Base-by-base conservation (phyloP, 2,329 filamentous ascomycete genomes). In the Colletotrichum siamense region DNA sequence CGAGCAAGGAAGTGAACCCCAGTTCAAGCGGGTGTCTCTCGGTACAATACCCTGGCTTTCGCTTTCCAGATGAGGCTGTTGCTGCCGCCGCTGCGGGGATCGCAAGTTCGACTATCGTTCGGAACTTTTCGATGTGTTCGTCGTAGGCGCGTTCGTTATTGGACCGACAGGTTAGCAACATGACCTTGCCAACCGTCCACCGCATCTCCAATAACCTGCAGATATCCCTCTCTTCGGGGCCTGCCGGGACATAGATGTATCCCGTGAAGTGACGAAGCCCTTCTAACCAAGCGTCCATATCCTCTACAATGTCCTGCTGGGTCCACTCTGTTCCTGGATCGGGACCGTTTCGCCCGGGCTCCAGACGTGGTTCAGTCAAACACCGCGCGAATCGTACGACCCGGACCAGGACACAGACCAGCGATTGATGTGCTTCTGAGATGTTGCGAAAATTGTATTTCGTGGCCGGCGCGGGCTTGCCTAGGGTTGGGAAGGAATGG, bases 71-170 rank as follows among this genome's bases (percentile, higher is more conserved):
- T 2, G 68, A 18, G 6, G 28, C n/a, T 13, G n/a, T 8, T 16
- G 57, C 18, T 32, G 16, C 18, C 8, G 59, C 3, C 0, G 52
- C 26, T 1, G 26, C 34, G 5, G 68, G 10, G 4, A 22, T 15
- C 15, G 72, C 28, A 4, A 72, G 22, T 9, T 52, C 36, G 12
- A 72, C 8, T 1, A 67, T 49, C 5, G 36, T 10, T 12, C 73
- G 68, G 28, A 86, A 87, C 1, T 78, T 77, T 1, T 79, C 71
- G 16, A 82, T 61, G 57, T 81, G 76, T 4, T 66, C 63, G 67
- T 88, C 87, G 34, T 83, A 87, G 1, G 75, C 79, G 52, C 5
- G 15, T 30, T 62, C 73, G 30, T 15, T 24, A 0, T 28, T 16
- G 13, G 34, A 24, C n/a, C 16, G 9, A 28, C 12, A 15, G 2